These are phyloP conservation scores for Fagopyrum tataricum DNA, from an alignment of 148 eudicot genomes.

Conservation along the genomic window DNA sequence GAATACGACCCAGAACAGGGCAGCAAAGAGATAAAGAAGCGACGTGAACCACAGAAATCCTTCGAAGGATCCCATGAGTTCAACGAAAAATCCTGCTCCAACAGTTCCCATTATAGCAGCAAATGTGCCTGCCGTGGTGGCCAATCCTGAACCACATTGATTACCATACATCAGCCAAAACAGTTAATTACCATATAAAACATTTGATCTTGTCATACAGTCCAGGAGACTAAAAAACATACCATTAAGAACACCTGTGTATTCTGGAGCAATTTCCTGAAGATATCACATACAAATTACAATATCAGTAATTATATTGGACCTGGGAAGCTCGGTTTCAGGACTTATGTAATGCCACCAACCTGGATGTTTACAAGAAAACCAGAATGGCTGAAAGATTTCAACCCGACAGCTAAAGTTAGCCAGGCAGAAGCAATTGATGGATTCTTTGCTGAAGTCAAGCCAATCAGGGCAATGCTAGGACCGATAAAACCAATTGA, in stretches of 20 bases:
- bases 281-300: not conserved
- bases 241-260: conserved; percentile 90
- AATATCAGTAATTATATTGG: not conserved
- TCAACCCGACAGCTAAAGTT: conserved; percentile 75
- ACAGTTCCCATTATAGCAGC: conserved; percentile 88
- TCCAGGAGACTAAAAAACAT: conserved; percentile 2
- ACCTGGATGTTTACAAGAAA: conserved; percentile 96
- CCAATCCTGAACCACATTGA: conserved; percentile 42
- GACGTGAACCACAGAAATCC: conserved; percentile 82
- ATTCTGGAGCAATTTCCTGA: conserved; percentile 90
- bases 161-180: not conserved
- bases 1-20: conserved; percentile 58
- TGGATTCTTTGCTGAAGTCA: conserved; percentile 62
- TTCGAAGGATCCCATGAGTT: conserved; percentile 63
- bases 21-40: conserved; percentile 51
- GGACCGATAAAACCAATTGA: conserved; percentile 87
- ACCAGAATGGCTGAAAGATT: conserved; percentile 89
- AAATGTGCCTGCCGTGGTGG: conserved; percentile 75
- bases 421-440: conserved; percentile 83
- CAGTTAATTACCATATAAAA: not conserved
- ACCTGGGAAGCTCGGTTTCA: not conserved
- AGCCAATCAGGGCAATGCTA: conserved; percentile 63
- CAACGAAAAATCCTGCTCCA: conserved; percentile 86
- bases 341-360: not conserved
- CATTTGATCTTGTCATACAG: not conserved